These are phyloP conservation scores for Physocladia obscura DNA, from an alignment of 192 early-diverging fungal species.

Conservation along the genomic window DNA sequence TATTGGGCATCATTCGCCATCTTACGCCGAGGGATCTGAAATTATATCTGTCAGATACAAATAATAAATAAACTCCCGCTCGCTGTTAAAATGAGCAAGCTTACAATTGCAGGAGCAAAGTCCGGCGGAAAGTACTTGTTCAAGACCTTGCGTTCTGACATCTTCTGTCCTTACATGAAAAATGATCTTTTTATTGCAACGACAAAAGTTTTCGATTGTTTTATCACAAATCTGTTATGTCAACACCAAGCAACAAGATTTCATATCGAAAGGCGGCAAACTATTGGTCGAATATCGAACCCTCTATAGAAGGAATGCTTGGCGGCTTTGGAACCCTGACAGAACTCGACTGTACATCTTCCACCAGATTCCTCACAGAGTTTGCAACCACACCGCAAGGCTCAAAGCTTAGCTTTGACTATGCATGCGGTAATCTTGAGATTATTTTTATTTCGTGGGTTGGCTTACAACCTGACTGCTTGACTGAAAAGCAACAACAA, in stretches of 20 bases:
- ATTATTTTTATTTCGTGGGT: no score
- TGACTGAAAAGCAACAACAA: no score
- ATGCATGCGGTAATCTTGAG: conserved; percentile 41
- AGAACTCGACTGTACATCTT: conserved; percentile 69
- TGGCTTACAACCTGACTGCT: no score
- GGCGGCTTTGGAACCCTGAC: conserved; percentile 82
- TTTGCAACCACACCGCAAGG: conserved; percentile 40
- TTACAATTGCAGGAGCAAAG: conserved; percentile 86
- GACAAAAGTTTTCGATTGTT: no score
- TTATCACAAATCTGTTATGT: no score
- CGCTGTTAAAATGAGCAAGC: not conserved
- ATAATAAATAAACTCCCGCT: not conserved
- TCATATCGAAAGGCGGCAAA: conserved; percentile 51
- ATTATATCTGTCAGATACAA: not conserved
- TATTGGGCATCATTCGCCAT: conserved; percentile 80
- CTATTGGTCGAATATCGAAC: conserved; percentile 46
- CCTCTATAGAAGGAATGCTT: conserved; percentile 80
- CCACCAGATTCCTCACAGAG: conserved; percentile 66
- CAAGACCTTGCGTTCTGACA: conserved; percentile 91
- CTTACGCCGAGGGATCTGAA: conserved; percentile 73
- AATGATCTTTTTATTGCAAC: no score
- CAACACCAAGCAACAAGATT: no score
- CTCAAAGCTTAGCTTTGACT: not conserved
- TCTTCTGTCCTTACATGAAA: no score
- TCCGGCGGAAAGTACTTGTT: conserved; percentile 97